Conservation (phyloP, 2,329 filamentous ascomycete genomes). For the Graphilbum sp. region DNA sequence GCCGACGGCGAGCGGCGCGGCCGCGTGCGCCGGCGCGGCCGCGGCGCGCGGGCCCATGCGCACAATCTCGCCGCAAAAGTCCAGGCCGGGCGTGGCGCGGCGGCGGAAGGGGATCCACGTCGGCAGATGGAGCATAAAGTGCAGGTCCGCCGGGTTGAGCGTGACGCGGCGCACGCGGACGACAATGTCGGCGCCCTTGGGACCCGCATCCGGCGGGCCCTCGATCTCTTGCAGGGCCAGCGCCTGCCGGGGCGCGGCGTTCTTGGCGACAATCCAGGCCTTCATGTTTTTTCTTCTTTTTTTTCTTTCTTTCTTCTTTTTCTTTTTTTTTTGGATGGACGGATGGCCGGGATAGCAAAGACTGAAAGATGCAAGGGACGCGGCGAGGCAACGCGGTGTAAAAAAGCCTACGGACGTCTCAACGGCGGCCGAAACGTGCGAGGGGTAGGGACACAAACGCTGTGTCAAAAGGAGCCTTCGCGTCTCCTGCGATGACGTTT, state of each 20-base stretch:
- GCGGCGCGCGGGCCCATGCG: constrained; percentile 11
- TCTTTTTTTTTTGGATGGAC: too few relatives aligned
- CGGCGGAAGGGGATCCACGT: constrained; percentile 17
- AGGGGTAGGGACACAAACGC: too few relatives aligned
- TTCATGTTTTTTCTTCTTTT: constrained; percentile 14
- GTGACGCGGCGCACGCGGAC: constrained; percentile 18
- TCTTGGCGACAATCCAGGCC: constrained; percentile 14
- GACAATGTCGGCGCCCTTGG: constrained; percentile 12
- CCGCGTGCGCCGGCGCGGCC: background rate
- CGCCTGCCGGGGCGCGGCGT: constrained; percentile 12
- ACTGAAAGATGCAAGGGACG: too few relatives aligned
- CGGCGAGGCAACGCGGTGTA: too few relatives aligned
- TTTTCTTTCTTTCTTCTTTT: too few relatives aligned
- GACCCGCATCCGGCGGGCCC: constrained; percentile 4
- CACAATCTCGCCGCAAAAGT: constrained; percentile 19
- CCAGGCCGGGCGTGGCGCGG: constrained; percentile 16
- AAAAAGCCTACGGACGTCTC: too few relatives aligned
- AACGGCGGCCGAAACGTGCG: too few relatives aligned
- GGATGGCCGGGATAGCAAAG: too few relatives aligned
- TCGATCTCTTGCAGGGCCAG: constrained; percentile 9
- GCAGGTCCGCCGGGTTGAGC: constrained; percentile 20
- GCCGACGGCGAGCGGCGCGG: constrained; percentile 11
- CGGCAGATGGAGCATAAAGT: constrained; percentile 15
- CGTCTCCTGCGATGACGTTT: too few relatives aligned
- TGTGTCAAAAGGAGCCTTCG: too few relatives aligned